A percentile compares a stretch with the other conserved stretches of the same genome.
These are phyloP conservation scores for Saccharomycopsis malanga DNA, from an alignment of 805 yeast genomes.

Conservation along the genomic window DNA sequence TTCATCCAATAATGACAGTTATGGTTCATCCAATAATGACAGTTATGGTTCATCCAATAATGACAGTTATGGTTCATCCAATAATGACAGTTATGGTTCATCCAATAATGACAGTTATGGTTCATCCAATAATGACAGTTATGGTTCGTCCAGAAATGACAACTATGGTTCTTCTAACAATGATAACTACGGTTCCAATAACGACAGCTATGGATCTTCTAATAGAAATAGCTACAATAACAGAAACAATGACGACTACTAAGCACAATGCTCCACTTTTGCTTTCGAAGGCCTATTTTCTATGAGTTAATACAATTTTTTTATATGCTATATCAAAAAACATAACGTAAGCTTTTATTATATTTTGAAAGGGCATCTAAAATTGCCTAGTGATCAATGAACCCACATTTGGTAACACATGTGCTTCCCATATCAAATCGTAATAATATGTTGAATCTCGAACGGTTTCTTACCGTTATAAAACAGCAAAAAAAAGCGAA, in stretches of 20 bases:
- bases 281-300: too few relatives aligned
- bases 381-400: too few relatives aligned
- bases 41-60: background rate
- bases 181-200: constrained; percentile 25
- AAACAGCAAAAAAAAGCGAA: too few relatives aligned
- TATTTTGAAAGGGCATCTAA: too few relatives aligned
- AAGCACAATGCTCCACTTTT: background rate
- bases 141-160: constrained; percentile 27
- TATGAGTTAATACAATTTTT: too few relatives aligned
- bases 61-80: constrained; percentile 1
- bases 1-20: background rate
- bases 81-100: constrained; percentile 21
- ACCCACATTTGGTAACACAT: too few relatives aligned
- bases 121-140: constrained; percentile 29
- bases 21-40: background rate
- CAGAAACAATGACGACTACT: constrained; percentile 17
- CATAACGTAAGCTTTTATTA: too few relatives aligned
- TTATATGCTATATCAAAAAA: too few relatives aligned
- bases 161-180: constrained; percentile 1
- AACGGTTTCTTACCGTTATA: too few relatives aligned
- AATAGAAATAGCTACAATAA: constrained; percentile 25
- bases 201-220: constrained; percentile 3
- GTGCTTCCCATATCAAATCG: too few relatives aligned
- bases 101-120: constrained; percentile 27
- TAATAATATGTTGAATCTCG: too few relatives aligned